Evolutionary conservation across 331 rosid species (phyloP).

Genomic region (Prunus yedoensis): DNA sequence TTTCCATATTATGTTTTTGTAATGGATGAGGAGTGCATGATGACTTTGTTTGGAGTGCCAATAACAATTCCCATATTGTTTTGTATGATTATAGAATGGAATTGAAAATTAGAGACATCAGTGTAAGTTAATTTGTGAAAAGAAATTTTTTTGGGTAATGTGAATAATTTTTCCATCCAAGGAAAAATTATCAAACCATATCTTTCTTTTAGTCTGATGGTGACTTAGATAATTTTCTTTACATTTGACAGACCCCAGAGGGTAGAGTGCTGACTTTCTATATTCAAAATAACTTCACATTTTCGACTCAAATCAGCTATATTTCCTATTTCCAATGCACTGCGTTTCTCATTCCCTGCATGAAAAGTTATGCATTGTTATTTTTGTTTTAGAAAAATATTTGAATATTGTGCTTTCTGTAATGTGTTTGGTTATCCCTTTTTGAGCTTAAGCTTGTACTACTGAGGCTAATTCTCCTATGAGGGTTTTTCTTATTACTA

Average conservation of each 20-base stretch:
- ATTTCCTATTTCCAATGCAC: not conserved
- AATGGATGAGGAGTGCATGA: too few relatives aligned
- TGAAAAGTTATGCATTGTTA: not conserved
- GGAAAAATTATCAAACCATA: not conserved
- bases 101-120: not conserved
- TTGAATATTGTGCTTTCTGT: not conserved
- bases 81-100: not conserved
- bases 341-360: not conserved
- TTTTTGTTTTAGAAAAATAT: not conserved
- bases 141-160: too few relatives aligned
- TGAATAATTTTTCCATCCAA: not conserved
- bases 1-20: too few relatives aligned
- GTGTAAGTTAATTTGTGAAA: too few relatives aligned
- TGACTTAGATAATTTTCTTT: too few relatives aligned
- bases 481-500: not conserved
- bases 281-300: too few relatives aligned
- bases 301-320: not conserved
- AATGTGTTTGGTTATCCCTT: not conserved
- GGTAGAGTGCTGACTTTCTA: too few relatives aligned
- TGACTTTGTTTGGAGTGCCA: too few relatives aligned
- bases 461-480: not conserved
- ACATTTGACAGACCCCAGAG: too few relatives aligned
- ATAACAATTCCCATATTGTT: too few relatives aligned
- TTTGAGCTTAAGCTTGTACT: not conserved
- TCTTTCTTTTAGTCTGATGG: not conserved